Evolutionary conservation across 176 grass and related monocot genomes (phyloP), one percentile per base, ranked within the genome.

Genomic region (Avena sativa): DNA sequence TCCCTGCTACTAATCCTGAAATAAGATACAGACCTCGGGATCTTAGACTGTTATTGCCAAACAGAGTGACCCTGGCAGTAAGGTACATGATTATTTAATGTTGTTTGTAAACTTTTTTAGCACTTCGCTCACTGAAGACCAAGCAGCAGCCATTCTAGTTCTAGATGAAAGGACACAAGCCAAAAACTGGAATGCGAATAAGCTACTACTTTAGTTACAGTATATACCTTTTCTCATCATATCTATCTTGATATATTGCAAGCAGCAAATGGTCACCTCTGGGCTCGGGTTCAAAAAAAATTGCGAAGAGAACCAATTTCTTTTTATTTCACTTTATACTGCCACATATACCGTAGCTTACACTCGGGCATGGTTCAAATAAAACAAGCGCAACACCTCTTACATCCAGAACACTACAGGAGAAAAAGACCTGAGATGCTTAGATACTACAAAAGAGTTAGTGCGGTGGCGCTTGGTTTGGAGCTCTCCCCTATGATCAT

Each of bases 1-100:
- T 60, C 58, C 58, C 58, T 60, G 58, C 58, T 12, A 64, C 64
- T 34, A 67, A 67, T 67, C 28, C 64, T 67, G 64, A 67, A 63
- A 67, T 8, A 67, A 67, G 64, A 67, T 67, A 1, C 16, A 67
- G 64, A 67, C 12, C 8, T 36, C 13, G 2, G 28, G 64, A 67
- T 23, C 60, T 26, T 63, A 23, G 21, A 25, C 60, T 63, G 9
- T 12, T 23, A 23, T 23, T 23, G 23, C 23, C 23, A 23, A 23
- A 23, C 23, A 23, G 23, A 23, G 23, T 23, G 23, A 23, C 23
- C 23, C 23, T 23, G 23, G 23, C 23, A 23, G 23, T 23, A 23
- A 23, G 23, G 23, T 23, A 23, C 23, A 23, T 23, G 23, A 23
- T 23, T 23, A 23, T 23, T 23, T 23, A 23, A 23, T 23, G 23